phyloP scores from a whole-genome alignment of 768 basidiomycete genomes.

The Brasilioporus rufonigricans region DNA sequence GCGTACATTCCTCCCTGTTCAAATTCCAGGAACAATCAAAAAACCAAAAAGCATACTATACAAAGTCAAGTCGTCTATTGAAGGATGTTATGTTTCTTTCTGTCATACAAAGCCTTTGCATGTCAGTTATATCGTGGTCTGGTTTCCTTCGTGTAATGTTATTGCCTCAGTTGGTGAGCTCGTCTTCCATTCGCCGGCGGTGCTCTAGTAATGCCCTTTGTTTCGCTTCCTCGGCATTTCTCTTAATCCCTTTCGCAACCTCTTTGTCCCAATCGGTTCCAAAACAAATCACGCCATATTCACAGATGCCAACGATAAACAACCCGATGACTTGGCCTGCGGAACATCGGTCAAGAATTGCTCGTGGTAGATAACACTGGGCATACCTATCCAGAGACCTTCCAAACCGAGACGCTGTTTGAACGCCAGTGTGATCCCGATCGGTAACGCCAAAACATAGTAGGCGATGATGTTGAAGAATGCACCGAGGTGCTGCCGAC shows the following conservation, averaged over 20 bases:
- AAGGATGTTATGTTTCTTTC: background rate
- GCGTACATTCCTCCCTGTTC: background rate
- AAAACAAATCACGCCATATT: slow-evolving; percentile 60
- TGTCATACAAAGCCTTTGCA: background rate
- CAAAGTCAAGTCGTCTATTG: background rate
- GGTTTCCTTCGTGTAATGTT: background rate
- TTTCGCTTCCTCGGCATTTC: slow-evolving; percentile 36
- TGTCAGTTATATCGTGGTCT: background rate
- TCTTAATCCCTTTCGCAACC: slow-evolving; percentile 37
- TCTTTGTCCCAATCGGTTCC: slow-evolving; percentile 50
- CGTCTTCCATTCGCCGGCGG: slow-evolving; percentile 7
- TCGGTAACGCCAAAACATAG: slow-evolving; percentile 51
- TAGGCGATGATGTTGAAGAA: slow-evolving; percentile 70
- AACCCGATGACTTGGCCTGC: slow-evolving; percentile 72
- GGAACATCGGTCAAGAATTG: slow-evolving; percentile 9
- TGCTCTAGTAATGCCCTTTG: slow-evolving; percentile 26
- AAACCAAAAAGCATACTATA: background rate
- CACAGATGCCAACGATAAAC: slow-evolving; percentile 66
- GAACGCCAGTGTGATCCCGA: slow-evolving; percentile 54
- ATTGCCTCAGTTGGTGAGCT: slow-evolving; percentile 18
- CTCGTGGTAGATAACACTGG: background rate
- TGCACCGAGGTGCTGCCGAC: slow-evolving; percentile 69
- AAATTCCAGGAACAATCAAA: background rate
- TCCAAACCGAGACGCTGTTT: slow-evolving; percentile 41
- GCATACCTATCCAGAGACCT: slow-evolving; percentile 51